Conservation (phyloP, 495 filamentous ascomycete species). For the Polyplosphaeria fusca region DNA sequence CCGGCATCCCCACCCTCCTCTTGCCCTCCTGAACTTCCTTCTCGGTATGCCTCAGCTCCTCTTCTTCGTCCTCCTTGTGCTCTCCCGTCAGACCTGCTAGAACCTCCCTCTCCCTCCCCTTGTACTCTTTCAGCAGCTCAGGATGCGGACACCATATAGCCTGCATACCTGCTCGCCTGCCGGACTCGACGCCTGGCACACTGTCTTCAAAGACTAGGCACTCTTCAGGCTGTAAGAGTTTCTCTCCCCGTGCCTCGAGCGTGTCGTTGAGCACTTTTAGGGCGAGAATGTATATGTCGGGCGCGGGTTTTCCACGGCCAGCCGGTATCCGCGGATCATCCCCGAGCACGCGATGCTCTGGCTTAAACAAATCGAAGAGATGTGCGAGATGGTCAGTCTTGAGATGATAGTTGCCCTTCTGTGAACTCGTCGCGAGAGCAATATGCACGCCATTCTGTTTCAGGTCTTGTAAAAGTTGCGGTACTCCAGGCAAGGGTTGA, state of each 20-base stretch:
- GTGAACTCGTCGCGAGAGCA: slow-evolving; percentile 81
- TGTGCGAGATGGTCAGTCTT: slow-evolving; percentile 74
- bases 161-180: slow-evolving; percentile 88
- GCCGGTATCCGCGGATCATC: slow-evolving; percentile 78
- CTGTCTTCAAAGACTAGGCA: slow-evolving; percentile 96
- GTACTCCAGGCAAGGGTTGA: slow-evolving; percentile 75
- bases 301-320: slow-evolving; percentile 86
- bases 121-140: slow-evolving; percentile 69
- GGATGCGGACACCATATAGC: slow-evolving; percentile 91
- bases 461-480: slow-evolving; percentile 59
- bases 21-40: slow-evolving; percentile 46
- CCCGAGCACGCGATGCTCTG: slow-evolving; percentile 68
- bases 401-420: slow-evolving; percentile 65
- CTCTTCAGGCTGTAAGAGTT: slow-evolving; percentile 72
- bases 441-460: slow-evolving; percentile 62
- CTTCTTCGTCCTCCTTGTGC: slow-evolving; percentile 56
- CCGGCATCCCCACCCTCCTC: slow-evolving; percentile 35
- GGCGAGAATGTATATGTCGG: slow-evolving; percentile 91
- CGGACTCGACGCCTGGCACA: slow-evolving; percentile 88
- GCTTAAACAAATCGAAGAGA: slow-evolving; percentile 69
- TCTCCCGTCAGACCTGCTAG: slow-evolving; percentile 76
- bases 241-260: slow-evolving; percentile 56
- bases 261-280: slow-evolving; percentile 78
- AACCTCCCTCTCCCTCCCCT: slow-evolving; percentile 74
- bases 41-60: slow-evolving; percentile 42